These are phyloP conservation scores for Thelonectria discophora DNA, from an alignment of 2,329 filamentous ascomycete species.

Conservation along the genomic window DNA sequence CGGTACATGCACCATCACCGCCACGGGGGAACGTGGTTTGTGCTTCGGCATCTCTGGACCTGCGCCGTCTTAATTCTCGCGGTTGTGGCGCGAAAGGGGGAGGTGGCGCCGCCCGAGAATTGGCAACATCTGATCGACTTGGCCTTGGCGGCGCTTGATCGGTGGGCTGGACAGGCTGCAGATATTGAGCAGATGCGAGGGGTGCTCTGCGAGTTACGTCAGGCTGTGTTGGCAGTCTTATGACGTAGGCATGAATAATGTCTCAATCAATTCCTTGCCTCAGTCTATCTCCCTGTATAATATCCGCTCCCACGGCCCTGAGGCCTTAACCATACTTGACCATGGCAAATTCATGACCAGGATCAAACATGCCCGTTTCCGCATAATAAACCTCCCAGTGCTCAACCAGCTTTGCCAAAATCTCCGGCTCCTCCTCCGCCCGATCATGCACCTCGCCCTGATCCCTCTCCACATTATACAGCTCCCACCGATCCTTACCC, in stretches of 20 bases:
- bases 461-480: conserved; percentile 21
- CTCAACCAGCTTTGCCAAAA: conserved; percentile 10
- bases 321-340: too few relatives aligned
- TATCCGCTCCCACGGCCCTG: too few relatives aligned
- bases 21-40: background rate
- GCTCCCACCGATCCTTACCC: conserved; percentile 23
- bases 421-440: conserved; percentile 1
- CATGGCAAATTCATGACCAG: too few relatives aligned
- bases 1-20: background rate
- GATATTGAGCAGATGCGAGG: background rate
- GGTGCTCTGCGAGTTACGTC: background rate
- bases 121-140: background rate
- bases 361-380: conserved; percentile 22
- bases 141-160: background rate
- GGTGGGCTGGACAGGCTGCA: background rate
- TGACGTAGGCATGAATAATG: too few relatives aligned
- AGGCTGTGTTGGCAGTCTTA: background rate
- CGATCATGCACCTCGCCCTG: conserved; percentile 19
- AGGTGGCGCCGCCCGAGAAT: background rate
- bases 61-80: background rate
- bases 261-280: too few relatives aligned
- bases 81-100: background rate
- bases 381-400: conserved; percentile 24
- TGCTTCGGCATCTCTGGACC: background rate
- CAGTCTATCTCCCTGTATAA: too few relatives aligned